Percentiles rank a stretch among this genome's conserved stretches.
Conservation (phyloP, 2,329 filamentous ascomycete species). For the Bipolaris sorokiniana region DNA sequence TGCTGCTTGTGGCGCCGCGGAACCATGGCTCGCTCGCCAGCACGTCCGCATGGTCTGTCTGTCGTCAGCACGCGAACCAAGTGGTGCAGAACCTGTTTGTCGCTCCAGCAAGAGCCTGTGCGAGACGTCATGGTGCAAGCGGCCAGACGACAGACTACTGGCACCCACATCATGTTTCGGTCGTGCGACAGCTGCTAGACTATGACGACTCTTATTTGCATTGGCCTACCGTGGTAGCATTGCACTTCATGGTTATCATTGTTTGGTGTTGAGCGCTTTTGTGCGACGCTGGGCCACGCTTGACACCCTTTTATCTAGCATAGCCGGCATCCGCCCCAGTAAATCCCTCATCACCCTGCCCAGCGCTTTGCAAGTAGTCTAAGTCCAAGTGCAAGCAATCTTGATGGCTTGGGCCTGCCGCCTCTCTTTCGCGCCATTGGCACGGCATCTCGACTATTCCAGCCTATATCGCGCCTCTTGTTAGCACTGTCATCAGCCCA, state of each 20-base stretch:
- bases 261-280: conserved; percentile 20
- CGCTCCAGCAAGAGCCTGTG: conserved; percentile 1
- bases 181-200: conserved; percentile 20
- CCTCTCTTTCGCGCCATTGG: neutral
- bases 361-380: conserved; percentile 4
- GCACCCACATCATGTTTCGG: conserved; percentile 22
- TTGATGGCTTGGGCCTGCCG: neutral
- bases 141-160: conserved; percentile 13
- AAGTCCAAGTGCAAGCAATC: neutral
- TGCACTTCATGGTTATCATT: conserved; percentile 14
- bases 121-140: conserved; percentile 5
- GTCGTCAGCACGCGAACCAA: conserved; percentile 19
- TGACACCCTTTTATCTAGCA: conserved; percentile 7
- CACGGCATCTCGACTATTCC: conserved; percentile 20
- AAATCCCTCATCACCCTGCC: conserved; percentile 13
- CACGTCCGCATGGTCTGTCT: conserved; percentile 18
- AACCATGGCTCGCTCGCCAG: neutral
- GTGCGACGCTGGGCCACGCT: conserved; percentile 16
- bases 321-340: conserved; percentile 16
- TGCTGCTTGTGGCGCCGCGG: conserved; percentile 11
- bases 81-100: conserved; percentile 2
- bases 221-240: conserved; percentile 12
- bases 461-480: conserved; percentile 22
- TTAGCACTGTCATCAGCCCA: conserved; percentile 18
- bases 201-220: conserved; percentile 15